phyloP scores from a whole-genome alignment of 169 alveolate species.

The Plasmodium berghei region DNA sequence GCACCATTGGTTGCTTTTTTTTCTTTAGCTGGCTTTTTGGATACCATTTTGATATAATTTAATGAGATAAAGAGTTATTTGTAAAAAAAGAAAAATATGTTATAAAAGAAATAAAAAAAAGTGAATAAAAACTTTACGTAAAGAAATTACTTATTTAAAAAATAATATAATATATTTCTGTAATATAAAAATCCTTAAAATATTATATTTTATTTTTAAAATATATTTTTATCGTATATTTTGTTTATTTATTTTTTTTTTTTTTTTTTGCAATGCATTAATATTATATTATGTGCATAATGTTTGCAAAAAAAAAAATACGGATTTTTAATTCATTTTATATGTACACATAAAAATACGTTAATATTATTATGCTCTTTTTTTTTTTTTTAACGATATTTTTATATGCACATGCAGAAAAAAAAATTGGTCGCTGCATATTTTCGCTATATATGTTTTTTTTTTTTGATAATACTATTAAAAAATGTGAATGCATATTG shows the following conservation, averaged over 20 bases:
- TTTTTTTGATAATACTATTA: neutral
- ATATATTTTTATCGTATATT: neutral
- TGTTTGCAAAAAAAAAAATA: slow-evolving; percentile 12
- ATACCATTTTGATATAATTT: slow-evolving; percentile 53
- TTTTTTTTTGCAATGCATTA: slow-evolving; percentile 5
- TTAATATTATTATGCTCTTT: slow-evolving; percentile 10
- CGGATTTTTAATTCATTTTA: neutral
- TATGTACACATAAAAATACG: slow-evolving; percentile 10
- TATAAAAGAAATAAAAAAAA: slow-evolving; percentile 32
- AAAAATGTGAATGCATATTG: no score
- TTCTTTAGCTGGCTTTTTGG: slow-evolving; percentile 67
- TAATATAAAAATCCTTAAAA: slow-evolving; percentile 28
- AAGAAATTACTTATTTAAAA: slow-evolving; percentile 35
- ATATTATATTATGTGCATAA: neutral
- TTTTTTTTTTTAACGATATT: slow-evolving; percentile 56
- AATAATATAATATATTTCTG: slow-evolving; percentile 5
- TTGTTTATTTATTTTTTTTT: slow-evolving; percentile 1
- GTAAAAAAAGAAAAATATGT: neutral
- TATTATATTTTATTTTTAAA: slow-evolving; percentile 10
- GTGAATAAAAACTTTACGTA: slow-evolving; percentile 32
- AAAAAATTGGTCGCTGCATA: slow-evolving; percentile 30
- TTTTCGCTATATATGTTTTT: slow-evolving; percentile 28
- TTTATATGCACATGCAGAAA: slow-evolving; percentile 59
- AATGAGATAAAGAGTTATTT: slow-evolving; percentile 2
- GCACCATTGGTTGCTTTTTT: slow-evolving; percentile 79